phyloP scores from a whole-genome alignment of 768 basidiomycete species.

The Tricholoma flavovirens region DNA sequence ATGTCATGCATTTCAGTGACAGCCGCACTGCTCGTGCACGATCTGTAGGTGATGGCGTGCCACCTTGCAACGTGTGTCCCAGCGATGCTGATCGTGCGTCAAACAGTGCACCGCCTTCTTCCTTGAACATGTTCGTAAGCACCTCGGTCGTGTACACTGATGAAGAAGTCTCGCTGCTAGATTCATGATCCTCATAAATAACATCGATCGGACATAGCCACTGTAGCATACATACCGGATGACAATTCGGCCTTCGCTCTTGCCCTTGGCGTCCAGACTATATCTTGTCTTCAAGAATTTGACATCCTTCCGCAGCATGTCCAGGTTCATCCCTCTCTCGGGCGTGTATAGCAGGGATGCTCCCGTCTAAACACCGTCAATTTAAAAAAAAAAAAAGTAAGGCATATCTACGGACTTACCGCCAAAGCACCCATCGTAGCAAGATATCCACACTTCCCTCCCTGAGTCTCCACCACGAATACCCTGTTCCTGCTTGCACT shows the following conservation, averaged over 20 bases:
- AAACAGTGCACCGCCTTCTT: conserved; percentile 89
- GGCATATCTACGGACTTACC: conserved; percentile 41
- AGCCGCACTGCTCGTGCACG: conserved; percentile 87
- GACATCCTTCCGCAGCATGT: conserved; percentile 77
- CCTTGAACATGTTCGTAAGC: conserved; percentile 89
- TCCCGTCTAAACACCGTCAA: conserved; percentile 54
- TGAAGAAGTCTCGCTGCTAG: conserved; percentile 82
- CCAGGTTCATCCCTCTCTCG: conserved; percentile 82
- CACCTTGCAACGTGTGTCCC: conserved; percentile 96
- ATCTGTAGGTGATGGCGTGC: conserved; percentile 92
- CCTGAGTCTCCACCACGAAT: conserved; percentile 97
- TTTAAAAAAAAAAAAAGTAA: background rate
- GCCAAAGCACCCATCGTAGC: conserved; percentile 95
- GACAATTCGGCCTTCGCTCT: conserved; percentile 88
- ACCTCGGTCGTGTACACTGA: conserved; percentile 87
- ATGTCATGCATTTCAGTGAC: conserved; percentile 88
- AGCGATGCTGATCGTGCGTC: conserved; percentile 94
- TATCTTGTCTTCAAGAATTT: conserved; percentile 85
- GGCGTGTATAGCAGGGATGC: conserved; percentile 94
- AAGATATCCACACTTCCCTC: conserved; percentile 93
- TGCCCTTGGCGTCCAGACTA: conserved; percentile 79
- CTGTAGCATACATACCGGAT: conserved; percentile 58
- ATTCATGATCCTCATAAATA: background rate
- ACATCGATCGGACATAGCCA: background rate
- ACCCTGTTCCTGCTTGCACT: conserved; percentile 93